Percentiles rank a stretch among this genome's conserved stretches.
These are phyloP conservation scores for Tillandsia leiboldiana DNA, from an alignment of 176 grass and related monocot species.

Conservation along the genomic window DNA sequence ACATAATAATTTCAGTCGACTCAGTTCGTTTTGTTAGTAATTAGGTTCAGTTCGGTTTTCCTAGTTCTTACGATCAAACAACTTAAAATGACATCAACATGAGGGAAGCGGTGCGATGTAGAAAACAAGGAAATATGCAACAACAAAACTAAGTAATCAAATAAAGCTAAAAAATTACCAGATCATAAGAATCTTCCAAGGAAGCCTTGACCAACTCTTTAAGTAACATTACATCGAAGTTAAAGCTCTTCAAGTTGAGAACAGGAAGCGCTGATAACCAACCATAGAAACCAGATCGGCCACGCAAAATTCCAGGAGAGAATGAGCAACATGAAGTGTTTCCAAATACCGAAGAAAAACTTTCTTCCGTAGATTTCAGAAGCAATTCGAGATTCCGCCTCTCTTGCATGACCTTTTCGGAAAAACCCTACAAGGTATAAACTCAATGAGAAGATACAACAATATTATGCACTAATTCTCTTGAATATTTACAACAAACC, in stretches of 20 bases:
- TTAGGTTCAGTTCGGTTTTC: too few relatives aligned
- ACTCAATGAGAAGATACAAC: slow-evolving; percentile 21
- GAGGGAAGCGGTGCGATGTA: not conserved
- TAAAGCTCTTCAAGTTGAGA: slow-evolving; percentile 80
- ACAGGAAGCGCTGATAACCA: slow-evolving; percentile 67
- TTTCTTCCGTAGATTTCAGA: slow-evolving; percentile 21
- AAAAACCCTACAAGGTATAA: slow-evolving; percentile 49
- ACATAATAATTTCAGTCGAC: too few relatives aligned
- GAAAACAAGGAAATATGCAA: slow-evolving; percentile 6
- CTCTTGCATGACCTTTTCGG: slow-evolving; percentile 43
- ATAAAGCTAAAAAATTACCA: slow-evolving; percentile 35
- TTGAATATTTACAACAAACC: slow-evolving; percentile 32
- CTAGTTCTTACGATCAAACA: too few relatives aligned
- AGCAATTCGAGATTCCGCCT: slow-evolving; percentile 38
- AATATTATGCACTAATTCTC: not conserved
- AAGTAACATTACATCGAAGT: slow-evolving; percentile 65
- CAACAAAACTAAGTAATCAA: slow-evolving; percentile 1
- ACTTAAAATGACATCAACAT: too few relatives aligned
- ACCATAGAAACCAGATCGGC: slow-evolving; percentile 33
- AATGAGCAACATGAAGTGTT: slow-evolving; percentile 49
- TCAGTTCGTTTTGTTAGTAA: too few relatives aligned
- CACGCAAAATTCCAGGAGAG: slow-evolving; percentile 38
- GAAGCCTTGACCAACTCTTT: slow-evolving; percentile 38
- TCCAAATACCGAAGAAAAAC: slow-evolving; percentile 16
- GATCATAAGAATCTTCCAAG: slow-evolving; percentile 34